Percentiles rank a stretch among this genome's conserved stretches.
phyloP scores from a whole-genome alignment of 2,329 filamentous ascomycete species.

The Fusarium zealandicum region DNA sequence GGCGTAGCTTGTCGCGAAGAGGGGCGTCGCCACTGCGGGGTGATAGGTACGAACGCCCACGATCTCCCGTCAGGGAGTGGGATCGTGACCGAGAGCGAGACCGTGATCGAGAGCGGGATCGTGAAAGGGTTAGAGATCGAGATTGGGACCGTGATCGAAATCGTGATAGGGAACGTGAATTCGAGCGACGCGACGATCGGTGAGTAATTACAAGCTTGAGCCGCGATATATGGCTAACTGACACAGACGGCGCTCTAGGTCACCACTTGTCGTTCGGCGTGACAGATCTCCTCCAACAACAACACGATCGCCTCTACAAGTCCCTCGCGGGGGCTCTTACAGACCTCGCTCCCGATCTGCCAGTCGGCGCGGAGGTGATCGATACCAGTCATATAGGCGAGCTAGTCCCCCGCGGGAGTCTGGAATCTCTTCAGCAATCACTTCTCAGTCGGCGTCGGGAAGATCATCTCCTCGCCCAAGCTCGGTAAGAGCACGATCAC shows the following conservation, averaged over 20 bases:
- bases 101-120: constrained; percentile 43
- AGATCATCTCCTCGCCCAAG: constrained; percentile 61
- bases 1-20: constrained; percentile 49
- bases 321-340: constrained; percentile 53
- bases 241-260: constrained; percentile 61
- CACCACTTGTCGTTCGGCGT: constrained; percentile 54
- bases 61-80: constrained; percentile 50
- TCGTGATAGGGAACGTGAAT: constrained; percentile 46
- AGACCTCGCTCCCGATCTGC: constrained; percentile 61
- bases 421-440: constrained; percentile 57
- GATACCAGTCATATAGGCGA: constrained; percentile 55
- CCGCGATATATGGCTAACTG: constrained; percentile 25
- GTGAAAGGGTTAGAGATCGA: constrained; percentile 43
- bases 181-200: constrained; percentile 54
- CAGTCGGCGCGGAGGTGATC: constrained; percentile 56
- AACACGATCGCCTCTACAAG: constrained; percentile 40
- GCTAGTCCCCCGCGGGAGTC: constrained; percentile 59
- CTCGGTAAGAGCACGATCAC: constrained; percentile 57
- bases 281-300: constrained; percentile 44
- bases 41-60: constrained; percentile 49
- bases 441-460: constrained; percentile 59
- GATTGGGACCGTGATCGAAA: constrained; percentile 43
- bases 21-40: constrained; percentile 47
- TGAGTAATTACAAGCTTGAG: constrained; percentile 27
- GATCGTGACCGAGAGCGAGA: constrained; percentile 46